phyloP scores from a whole-genome alignment of 2,329 filamentous ascomycete genomes.

The Scedosporium aurantiacum region DNA sequence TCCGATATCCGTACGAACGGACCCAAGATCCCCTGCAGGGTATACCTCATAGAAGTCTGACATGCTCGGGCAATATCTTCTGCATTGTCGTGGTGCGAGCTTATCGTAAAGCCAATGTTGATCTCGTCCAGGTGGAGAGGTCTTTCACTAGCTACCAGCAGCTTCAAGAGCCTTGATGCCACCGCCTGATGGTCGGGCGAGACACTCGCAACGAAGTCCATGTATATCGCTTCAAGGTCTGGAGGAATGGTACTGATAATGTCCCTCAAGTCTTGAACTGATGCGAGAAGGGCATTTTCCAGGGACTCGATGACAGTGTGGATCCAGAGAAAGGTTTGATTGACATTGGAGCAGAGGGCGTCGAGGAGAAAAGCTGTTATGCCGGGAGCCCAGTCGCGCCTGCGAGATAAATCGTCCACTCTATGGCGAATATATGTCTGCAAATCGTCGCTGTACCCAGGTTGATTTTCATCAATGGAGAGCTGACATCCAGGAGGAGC shows the following conservation, averaged over 20 bases:
- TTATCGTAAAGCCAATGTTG: slow-evolving; percentile 19
- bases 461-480: slow-evolving; percentile 13
- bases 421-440: slow-evolving; percentile 19
- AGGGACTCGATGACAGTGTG: slow-evolving; percentile 23
- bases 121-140: slow-evolving; percentile 22
- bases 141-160: slow-evolving; percentile 22
- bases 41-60: slow-evolving; percentile 18
- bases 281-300: slow-evolving; percentile 16
- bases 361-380: slow-evolving; percentile 17
- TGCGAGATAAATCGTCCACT: slow-evolving; percentile 19
- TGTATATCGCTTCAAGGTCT: slow-evolving; percentile 19
- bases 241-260: slow-evolving; percentile 21
- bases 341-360: slow-evolving; percentile 19
- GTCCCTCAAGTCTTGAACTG: slow-evolving; percentile 15
- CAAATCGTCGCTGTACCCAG: slow-evolving; percentile 18
- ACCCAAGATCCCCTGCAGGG: slow-evolving; percentile 20
- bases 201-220: slow-evolving; percentile 19
- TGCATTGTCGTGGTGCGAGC: slow-evolving; percentile 14
- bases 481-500: slow-evolving; percentile 9
- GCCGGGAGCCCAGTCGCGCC: slow-evolving; percentile 14
- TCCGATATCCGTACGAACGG: slow-evolving; percentile 21
- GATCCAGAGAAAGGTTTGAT: slow-evolving; percentile 27
- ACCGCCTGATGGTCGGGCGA: slow-evolving; percentile 13
- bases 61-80: slow-evolving; percentile 15
- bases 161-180: slow-evolving; percentile 18